phyloP scores from a whole-genome alignment of 78 protist genomes.

The Isochrysis galbana region DNA sequence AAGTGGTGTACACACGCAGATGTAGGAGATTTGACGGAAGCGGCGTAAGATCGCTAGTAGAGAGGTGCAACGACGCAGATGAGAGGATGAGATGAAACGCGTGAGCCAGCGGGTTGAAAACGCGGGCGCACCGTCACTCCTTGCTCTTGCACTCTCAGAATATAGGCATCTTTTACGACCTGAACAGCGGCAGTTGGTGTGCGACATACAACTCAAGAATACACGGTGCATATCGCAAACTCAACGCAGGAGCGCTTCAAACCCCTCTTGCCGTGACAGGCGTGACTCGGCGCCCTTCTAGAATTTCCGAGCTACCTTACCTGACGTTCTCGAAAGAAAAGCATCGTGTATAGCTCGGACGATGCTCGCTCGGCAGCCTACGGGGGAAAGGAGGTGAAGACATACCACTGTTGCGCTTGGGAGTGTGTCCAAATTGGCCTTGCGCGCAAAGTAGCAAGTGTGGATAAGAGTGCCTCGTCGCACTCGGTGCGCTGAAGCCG shows the following conservation, averaged over 20 bases:
- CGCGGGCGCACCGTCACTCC: not conserved
- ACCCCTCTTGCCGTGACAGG: not conserved
- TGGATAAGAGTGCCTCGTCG: not conserved
- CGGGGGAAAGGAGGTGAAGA: conserved; percentile 72
- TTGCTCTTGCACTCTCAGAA: not conserved
- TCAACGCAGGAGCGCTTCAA: too few species aligned
- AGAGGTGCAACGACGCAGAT: not conserved
- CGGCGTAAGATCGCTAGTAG: not conserved
- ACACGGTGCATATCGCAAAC: too few species aligned
- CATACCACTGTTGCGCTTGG: not conserved
- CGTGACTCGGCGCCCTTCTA: not conserved
- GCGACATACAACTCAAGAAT: not conserved
- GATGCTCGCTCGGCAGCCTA: conserved; percentile 79
- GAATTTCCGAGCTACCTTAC: not conserved
- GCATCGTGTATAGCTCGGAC: conserved; percentile 68
- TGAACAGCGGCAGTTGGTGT: not conserved
- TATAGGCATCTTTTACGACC: not conserved
- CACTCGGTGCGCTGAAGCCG: too few species aligned
- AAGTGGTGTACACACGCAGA: not conserved
- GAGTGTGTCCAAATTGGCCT: not conserved
- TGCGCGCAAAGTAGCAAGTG: not conserved
- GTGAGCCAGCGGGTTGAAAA: not conserved
- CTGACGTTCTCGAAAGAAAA: conserved; percentile 66
- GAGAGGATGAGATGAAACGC: not conserved
- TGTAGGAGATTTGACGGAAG: not conserved